Evolutionary conservation across 176 grass and related monocot species (phyloP), one percentile per base, ranked within the genome.

Genomic region (Pontederia crassipes): DNA sequence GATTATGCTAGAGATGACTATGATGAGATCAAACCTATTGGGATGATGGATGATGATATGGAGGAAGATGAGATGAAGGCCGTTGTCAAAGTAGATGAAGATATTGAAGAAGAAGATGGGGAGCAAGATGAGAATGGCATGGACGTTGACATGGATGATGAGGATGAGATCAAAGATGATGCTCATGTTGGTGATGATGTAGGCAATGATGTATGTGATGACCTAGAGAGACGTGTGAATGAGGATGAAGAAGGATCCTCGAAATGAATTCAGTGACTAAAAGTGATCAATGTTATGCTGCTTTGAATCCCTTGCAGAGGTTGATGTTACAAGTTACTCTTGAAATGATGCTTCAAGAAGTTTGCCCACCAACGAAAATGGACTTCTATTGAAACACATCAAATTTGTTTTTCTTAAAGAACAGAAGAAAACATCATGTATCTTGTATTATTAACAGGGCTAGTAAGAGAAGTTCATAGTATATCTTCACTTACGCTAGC

Each of bases 221-320:
- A n/a, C n/a, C n/a, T n/a, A n/a, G 81, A 55, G 66, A 75, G 66
- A 46, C 72, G 83, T 40, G 80, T 28, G 1, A 83, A 83, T 11
- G 74, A 83, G 28, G 74, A 81, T 47, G 81, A 84, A 10, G 75
- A 52, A 13, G 66, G 67, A 50, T 13, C 75, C 28, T 57, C 45
- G 13, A 67, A 85, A 82, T 1, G 79, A 90, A n/a, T 90, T 80
- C 69, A 90, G 87, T 54, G 82, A 86, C 54, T 82, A 77, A 77
- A 35, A 35, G 2, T 35, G 29, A 2, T 4, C 2, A 35, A 35
- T 2, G 29, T 35, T 35, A 35, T 35, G 29, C 29, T 35, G 29
- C 29, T 35, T 4, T 4, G 2, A 35, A 35, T 4, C 4, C 29
- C 29, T 35, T 35, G 4, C 4, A 2, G 29, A 2, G n/a, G 2